Evolutionary conservation across 2,329 filamentous ascomycete genomes (phyloP).

Genomic region (Talaromyces sp.): DNA sequence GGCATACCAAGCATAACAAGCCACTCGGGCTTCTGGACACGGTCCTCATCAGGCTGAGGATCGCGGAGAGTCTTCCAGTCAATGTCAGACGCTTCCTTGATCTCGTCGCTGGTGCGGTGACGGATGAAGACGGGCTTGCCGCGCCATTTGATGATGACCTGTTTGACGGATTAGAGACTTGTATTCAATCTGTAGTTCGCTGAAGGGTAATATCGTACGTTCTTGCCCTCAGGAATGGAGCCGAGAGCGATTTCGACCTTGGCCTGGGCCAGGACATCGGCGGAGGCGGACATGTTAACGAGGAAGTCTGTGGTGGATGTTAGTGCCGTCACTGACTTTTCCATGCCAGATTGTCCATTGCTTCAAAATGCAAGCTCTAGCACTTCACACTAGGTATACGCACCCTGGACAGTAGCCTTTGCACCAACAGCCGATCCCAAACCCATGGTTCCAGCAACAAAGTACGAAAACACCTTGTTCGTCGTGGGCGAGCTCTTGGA

Average conservation of each 20-base stretch:
- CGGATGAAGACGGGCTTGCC: constrained; percentile 99
- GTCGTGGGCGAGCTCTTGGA: constrained; percentile 63
- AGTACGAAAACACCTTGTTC: constrained; percentile 93
- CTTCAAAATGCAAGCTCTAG: constrained; percentile 7
- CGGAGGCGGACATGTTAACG: constrained; percentile 99
- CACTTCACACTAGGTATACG: constrained; percentile 35
- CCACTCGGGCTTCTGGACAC: constrained; percentile 98
- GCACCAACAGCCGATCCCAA: constrained; percentile 87
- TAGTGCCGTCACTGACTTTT: neutral
- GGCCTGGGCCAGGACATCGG: constrained; percentile 96
- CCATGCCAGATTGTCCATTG: neutral
- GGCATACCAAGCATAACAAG: constrained; percentile 88
- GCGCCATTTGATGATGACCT: constrained; percentile 99
- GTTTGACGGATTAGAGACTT: constrained; percentile 18
- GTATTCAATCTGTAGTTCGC: too few species aligned
- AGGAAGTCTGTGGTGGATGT: constrained; percentile 73
- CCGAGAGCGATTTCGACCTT: constrained; percentile 97
- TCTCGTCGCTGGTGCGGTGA: constrained; percentile 90
- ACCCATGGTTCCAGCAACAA: constrained; percentile 96
- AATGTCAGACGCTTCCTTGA: constrained; percentile 88
- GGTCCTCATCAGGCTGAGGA: constrained; percentile 84
- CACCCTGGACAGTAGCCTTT: constrained; percentile 98
- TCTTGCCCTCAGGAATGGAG: constrained; percentile 97
- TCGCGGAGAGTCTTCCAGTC: constrained; percentile 82
- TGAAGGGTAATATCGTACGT: constrained; percentile 60